Evolutionary conservation across 2,329 filamentous ascomycete genomes (phyloP), one percentile per base, ranked within the genome.

Genomic region (Alternaria panax): DNA sequence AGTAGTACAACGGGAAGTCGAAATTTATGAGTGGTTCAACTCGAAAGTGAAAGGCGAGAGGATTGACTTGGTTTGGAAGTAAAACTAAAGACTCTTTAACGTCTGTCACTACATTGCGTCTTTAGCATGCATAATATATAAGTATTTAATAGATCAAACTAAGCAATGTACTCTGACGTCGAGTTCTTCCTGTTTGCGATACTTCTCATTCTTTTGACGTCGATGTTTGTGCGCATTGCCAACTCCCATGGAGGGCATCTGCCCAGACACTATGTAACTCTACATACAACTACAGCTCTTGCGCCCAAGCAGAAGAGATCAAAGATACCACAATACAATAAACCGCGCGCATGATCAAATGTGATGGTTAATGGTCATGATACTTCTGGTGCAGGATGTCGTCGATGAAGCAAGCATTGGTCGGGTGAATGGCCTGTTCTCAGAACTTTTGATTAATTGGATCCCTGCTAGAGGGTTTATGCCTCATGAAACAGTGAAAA

Each of bases 11-110:
- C 74, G 80, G 1, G 72, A 78, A 54, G 78, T 86, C 11, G 79
- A 83, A 69, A 83, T 85, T n/a, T 72, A 79, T 27, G 82, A 87
- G 66, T 86, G 84, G 84, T 86, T 87, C 63, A 86, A 86, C 64
- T 81, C 80, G 1, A 82, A 80, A 63, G 80, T 86, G 2, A 80
- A 81, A 38, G 83, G 81, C 0, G 82, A 82, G 61, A 80, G 75
- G 66, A 82, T 86, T 20, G 81, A 83, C 7, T 27, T 73, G 8
- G 28, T 67, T 1, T 73, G 71, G 69, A 40, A n/a, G 7, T 59
- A 11, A 42, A 9, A 48, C 16, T 34, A 1, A 47, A 24, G 45
- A 18, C 20, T 47, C 28, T 16, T 16, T 22, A 16, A 34, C 34
- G 18, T 14, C 14, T 32, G 32, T 47, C 14, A 16, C 28, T 47